A percentile compares a stretch with the other conserved stretches of the same genome.
These are phyloP conservation scores for Pezicula carpinea DNA, from an alignment of 2,329 filamentous ascomycete genomes.

Conservation along the genomic window DNA sequence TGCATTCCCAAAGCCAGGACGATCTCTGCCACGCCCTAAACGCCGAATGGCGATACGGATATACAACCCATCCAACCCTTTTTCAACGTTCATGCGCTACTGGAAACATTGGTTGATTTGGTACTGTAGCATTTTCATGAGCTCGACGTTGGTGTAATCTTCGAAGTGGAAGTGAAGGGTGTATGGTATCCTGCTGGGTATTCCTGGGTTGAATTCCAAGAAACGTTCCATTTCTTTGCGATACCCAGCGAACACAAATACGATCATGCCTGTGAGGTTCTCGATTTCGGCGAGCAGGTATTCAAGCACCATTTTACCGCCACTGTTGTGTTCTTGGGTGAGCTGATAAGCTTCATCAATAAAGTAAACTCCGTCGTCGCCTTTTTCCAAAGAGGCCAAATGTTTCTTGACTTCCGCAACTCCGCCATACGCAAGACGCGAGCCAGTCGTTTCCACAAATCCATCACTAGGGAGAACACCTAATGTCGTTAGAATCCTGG, in stretches of 20 bases:
- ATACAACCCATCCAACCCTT: conserved; percentile 54
- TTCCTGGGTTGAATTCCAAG: conserved; percentile 68
- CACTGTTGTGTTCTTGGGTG: conserved; percentile 49
- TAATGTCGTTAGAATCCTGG: conserved; percentile 56
- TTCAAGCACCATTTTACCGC: conserved; percentile 61
- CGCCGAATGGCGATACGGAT: conserved; percentile 57
- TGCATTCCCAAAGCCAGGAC: conserved; percentile 70
- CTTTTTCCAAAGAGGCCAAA: conserved; percentile 54
- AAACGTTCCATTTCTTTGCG: conserved; percentile 71
- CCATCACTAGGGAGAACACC: conserved; percentile 55
- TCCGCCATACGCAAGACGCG: conserved; percentile 58
- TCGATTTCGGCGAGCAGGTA: conserved; percentile 70
- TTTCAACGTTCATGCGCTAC: conserved; percentile 54
- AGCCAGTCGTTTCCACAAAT: conserved; percentile 66
- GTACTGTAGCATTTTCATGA: conserved; percentile 54
- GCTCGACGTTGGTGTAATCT: conserved; percentile 63
- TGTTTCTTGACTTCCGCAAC: conserved; percentile 52
- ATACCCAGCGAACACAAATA: conserved; percentile 72
- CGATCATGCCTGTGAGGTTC: conserved; percentile 63
- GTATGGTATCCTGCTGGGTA: conserved; percentile 64
- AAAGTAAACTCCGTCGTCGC: conserved; percentile 65
- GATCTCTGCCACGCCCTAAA: conserved; percentile 57
- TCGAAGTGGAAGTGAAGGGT: conserved; percentile 64
- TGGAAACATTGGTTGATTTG: conserved; percentile 50
- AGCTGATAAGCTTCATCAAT: conserved; percentile 80